Evolutionary conservation across 2,329 filamentous ascomycete genomes (phyloP), one percentile per base, ranked within the genome.

Genomic region (Chalaropsis thielavioides): DNA sequence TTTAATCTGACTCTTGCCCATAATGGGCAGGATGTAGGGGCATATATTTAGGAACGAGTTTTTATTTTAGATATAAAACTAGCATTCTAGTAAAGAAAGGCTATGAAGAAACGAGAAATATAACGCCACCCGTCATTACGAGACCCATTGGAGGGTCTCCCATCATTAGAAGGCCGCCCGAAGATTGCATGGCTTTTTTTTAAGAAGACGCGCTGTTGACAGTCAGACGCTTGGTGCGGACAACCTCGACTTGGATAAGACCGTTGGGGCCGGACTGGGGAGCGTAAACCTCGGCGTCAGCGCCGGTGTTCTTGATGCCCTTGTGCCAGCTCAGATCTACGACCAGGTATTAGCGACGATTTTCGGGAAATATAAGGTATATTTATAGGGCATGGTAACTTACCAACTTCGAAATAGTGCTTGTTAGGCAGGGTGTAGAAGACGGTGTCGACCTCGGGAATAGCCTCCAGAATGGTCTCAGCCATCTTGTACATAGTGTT

Each of bases 401-500:
- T 78, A 90, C 85, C 88, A 75, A 97, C 87, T 76, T 97, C 92
- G 73, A 97, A 97, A 78, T 96, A 97, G 77, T 99, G 94, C 80
- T 96, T 97, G 80, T 99, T 99, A 11, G 94, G 94, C 72, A 99
- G 80, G 8, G 87, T 81, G 74, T 96, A 97, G 71, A 87, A 83
- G 51, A 94, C 89, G 24, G 81, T 80, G 56, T 87, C 83, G 24
- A 91, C 82, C 68, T 86, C 79, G 15, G 90, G 87, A 27, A 86
- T 88, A 24, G 80, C 83, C 8, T 83, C 87, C 63, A 99, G 80
- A 70, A 99, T 96, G 74, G 87, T 80, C 75, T 92, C 88, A 71
- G 83, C 86, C 92, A 99, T 99, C 80, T 96, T 95, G 80, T 96
- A 99, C 94, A 99, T 97, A 68, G 92, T 97, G 71, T 86, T 87